These are phyloP conservation scores for Phytophthora multivora DNA, from an alignment of 352 stramenopile species.

Conservation along the genomic window DNA sequence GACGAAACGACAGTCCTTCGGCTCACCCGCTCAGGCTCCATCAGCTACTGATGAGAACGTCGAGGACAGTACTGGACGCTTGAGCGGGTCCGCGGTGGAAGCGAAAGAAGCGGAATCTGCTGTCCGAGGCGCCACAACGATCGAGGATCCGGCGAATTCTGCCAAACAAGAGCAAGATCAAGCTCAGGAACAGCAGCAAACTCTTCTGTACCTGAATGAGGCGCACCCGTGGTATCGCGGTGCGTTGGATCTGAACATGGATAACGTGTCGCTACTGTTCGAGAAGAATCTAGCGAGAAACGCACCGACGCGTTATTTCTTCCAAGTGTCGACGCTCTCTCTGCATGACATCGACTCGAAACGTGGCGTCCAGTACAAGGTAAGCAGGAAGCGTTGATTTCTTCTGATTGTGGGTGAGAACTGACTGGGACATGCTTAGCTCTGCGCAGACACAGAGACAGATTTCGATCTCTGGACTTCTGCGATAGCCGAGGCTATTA, in stretches of 20 bases:
- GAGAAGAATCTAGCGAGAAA: slow-evolving; percentile 81
- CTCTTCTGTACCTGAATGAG: slow-evolving; percentile 77
- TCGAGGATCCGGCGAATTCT: slow-evolving; percentile 11
- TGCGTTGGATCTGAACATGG: slow-evolving; percentile 73
- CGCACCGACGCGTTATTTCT: slow-evolving; percentile 82
- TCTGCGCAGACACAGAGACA: slow-evolving; percentile 74
- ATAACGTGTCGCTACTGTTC: slow-evolving; percentile 81
- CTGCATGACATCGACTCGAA: slow-evolving; percentile 84
- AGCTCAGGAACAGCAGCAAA: slow-evolving; percentile 43
- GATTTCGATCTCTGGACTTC: slow-evolving; percentile 85
- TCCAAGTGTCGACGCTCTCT: slow-evolving; percentile 80
- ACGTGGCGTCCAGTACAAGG: slow-evolving; percentile 85
- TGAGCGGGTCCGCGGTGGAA: slow-evolving; percentile 19
- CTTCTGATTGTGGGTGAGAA: slow-evolving; percentile 3
- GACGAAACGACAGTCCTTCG: slow-evolving; percentile 23
- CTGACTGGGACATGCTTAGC: slow-evolving; percentile 33
- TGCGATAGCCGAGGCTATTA: slow-evolving; percentile 77
- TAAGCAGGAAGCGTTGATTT: slow-evolving; percentile 18
- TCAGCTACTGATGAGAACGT: slow-evolving; percentile 8
- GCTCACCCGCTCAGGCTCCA: neutral
- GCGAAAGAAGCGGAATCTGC: slow-evolving; percentile 23
- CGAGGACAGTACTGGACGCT: neutral
- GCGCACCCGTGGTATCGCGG: slow-evolving; percentile 81
- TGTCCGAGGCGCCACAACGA: slow-evolving; percentile 15
- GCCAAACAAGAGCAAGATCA: slow-evolving; percentile 23